Percentiles rank a stretch among this genome's conserved stretches.
Conservation (phyloP, 129 eudicot genomes). For the Heracleum sosnowskyi region DNA sequence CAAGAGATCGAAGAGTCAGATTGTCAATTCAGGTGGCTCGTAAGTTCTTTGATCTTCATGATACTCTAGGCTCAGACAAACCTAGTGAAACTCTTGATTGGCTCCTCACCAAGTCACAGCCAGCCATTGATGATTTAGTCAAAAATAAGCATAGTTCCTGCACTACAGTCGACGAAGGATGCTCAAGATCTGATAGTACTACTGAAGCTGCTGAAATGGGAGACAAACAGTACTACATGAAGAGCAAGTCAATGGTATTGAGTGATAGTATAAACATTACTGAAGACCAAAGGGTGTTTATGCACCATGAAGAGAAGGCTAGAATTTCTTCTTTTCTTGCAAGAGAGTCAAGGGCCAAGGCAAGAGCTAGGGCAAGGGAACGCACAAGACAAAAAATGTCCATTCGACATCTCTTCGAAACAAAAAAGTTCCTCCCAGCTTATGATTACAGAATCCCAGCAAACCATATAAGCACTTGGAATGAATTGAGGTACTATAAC, state of each 20-base stretch:
- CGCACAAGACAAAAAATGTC: constrained; percentile 53
- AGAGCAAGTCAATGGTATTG: background rate
- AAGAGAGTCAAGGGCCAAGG: constrained; percentile 61
- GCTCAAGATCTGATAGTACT: background rate
- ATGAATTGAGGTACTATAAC: background rate
- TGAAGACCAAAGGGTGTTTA: background rate
- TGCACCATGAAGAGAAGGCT: constrained; percentile 5
- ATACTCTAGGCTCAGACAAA: constrained; percentile 68
- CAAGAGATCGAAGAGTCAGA: constrained; percentile 78
- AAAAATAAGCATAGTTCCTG: constrained; percentile 17
- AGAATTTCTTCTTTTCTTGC: constrained; percentile 20
- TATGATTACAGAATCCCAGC: background rate
- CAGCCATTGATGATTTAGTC: constrained; percentile 54
- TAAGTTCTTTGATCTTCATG: constrained; percentile 86
- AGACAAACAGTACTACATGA: background rate
- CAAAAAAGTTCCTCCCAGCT: background rate
- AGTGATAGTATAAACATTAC: background rate
- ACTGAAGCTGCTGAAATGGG: background rate
- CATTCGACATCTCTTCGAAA: constrained; percentile 20
- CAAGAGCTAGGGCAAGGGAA: constrained; percentile 83
- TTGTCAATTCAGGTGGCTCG: constrained; percentile 68
- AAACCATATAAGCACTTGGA: background rate
- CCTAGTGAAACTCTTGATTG: constrained; percentile 93
- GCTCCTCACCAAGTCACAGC: constrained; percentile 58
- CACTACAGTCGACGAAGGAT: background rate